Evolutionary conservation across 768 basidiomycete species (phyloP).

Genomic region (Naganishia randhawae): DNA sequence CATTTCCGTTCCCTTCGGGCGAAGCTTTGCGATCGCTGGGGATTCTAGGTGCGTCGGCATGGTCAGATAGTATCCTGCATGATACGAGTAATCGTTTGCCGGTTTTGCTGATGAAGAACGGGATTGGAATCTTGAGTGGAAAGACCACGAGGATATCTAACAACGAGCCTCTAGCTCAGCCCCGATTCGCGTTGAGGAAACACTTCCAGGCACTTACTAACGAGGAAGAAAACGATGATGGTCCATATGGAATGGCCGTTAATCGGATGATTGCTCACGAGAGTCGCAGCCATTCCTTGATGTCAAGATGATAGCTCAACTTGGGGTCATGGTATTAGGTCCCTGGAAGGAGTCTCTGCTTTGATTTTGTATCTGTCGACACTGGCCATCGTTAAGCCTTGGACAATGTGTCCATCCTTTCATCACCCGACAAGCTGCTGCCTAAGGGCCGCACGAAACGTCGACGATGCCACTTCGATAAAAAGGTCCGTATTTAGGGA

Average conservation of each 20-base stretch:
- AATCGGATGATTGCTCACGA: conserved; percentile 18
- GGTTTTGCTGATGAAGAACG: conserved; percentile 5
- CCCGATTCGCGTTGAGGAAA: not conserved
- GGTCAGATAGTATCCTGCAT: not conserved
- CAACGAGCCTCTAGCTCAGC: not conserved
- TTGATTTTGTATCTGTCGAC: too few species aligned
- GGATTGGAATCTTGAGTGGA: conserved; percentile 47
- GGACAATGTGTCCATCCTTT: not conserved
- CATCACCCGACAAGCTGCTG: too few species aligned
- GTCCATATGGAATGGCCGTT: conserved; percentile 47
- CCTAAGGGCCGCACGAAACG: too few species aligned
- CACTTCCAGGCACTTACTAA: conserved; percentile 43
- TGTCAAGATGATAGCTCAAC: not conserved
- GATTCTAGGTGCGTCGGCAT: not conserved
- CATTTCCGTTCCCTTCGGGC: not conserved
- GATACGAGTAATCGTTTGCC: conserved; percentile 31
- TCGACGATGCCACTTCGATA: too few species aligned
- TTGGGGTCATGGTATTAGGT: not conserved
- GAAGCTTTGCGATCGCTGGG: not conserved
- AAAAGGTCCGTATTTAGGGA: too few species aligned
- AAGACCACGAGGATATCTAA: conserved; percentile 47
- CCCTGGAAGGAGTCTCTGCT: not conserved
- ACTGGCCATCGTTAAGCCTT: too few species aligned
- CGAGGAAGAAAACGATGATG: conserved; percentile 50
- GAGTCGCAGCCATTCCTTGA: conserved; percentile 4